Evolutionary conservation across 352 stramenopile species (phyloP), one percentile per base, ranked within the genome.

Genomic region (Thraustotheca clavata): DNA sequence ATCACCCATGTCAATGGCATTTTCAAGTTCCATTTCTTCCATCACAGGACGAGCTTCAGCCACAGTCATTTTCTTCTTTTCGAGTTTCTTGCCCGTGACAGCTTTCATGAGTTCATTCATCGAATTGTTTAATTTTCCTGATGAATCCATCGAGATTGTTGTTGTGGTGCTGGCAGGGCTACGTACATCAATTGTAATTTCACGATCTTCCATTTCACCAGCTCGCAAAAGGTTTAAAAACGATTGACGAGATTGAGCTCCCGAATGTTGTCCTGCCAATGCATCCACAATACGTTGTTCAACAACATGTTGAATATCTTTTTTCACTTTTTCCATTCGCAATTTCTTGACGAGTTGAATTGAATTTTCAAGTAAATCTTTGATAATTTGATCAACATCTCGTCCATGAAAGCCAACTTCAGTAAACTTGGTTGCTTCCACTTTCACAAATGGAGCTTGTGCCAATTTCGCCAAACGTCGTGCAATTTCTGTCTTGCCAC

Each of bases 381-480:
- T 95, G 72, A 99, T 97, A 79, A 99, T 99, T 48, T 96, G 90
- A 76, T 99, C 96, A 2, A 98, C 96, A 77, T 99, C 98, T 41
- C 96, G 76, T 50, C 97, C 96, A 73, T 99, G 97, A 73, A 99
- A 99, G 27, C 97, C 97, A 24, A 99, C 96, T 73, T 99, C 97
- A 4, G 96, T 99, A 74, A 98, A 99, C 78, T 99, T 99, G 48
- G 96, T 99, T 16, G 96, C 96, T 73, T 99, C 96, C 39, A 92
- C 82, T 71, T 99, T 99, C 65, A 98, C 86, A 77, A 99, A 99
- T n/a, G 96, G 96, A 54, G 96, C 96, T 71, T 97, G 76, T n/a
- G 86, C 94, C 67, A 99, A 87, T 75, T 98, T 98, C 41, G 96
- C 96, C 66, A 99, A 89, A n/a, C 96, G 85, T 18, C 96, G 75